Conservation (phyloP, 208 protist species). For the Perkinsela sp. region DNA sequence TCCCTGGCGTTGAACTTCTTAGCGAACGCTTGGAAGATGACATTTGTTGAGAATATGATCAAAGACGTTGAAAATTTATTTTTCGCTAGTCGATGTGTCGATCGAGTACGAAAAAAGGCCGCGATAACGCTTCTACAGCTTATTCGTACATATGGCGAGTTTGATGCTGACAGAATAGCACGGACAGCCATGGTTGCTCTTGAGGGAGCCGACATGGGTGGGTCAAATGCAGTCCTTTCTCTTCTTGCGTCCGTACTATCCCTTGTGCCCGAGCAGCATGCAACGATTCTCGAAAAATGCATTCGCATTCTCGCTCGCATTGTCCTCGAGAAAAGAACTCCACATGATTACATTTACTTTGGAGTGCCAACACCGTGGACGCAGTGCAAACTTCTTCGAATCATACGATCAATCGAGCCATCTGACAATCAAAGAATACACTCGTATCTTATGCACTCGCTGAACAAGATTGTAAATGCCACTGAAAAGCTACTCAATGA, state of each 20-base stretch:
- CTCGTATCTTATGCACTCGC: constrained; percentile 10
- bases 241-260: constrained; percentile 63
- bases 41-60: constrained; percentile 87
- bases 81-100: constrained; percentile 19
- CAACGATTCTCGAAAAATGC: constrained; percentile 17
- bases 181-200: constrained; percentile 53
- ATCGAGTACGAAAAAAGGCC: constrained; percentile 88
- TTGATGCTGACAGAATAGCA: constrained; percentile 21
- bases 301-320: constrained; percentile 48
- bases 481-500: constrained; percentile 58
- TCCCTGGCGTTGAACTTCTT: constrained; percentile 84
- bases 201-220: constrained; percentile 47
- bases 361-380: constrained; percentile 87
- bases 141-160: constrained; percentile 70
- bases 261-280: constrained; percentile 24
- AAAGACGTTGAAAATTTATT: constrained; percentile 74
- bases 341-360: constrained; percentile 87
- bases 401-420: constrained; percentile 77
- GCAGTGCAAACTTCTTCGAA: constrained; percentile 82
- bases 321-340: constrained; percentile 50
- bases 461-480: constrained; percentile 43
- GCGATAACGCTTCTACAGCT: constrained; percentile 82
- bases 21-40: constrained; percentile 82
- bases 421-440: constrained; percentile 16
- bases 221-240: constrained; percentile 62